Evolutionary conservation across 2,329 filamentous ascomycete genomes (phyloP), one percentile per base, ranked within the genome.

Genomic region (Xylariaceae sp.): DNA sequence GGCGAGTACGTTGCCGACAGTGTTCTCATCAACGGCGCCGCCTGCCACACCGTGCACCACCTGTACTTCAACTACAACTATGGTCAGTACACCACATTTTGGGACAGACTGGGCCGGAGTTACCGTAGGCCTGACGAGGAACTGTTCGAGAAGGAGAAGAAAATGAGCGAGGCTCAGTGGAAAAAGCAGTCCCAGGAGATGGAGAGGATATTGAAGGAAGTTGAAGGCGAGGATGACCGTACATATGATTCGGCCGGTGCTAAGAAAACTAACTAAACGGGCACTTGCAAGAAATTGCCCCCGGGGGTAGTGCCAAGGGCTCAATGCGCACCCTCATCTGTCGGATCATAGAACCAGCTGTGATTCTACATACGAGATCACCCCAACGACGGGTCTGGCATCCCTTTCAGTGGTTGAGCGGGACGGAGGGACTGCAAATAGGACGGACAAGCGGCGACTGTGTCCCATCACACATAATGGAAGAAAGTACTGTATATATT

Each of bases 21-120:
- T 68, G 89, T 91, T n/a, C 74, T 97, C 65, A 86, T 97, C 76
- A 98, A 98, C 72, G 93, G 93, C 49, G 92, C 93, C 12, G 93
- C 93, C 23, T 97, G 93, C 80, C 93, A 97, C 74, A 91, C 89
- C 20, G 85, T 93, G 82, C 93, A 98, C 75, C 93, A 97, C 72
- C 75, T 92, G 40, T 90, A 90, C 75, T 90, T 90, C 79, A 89
- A 90, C 77, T 91, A 90, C 81, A 97, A 96, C 78, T 97, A 96
- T 69, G 93, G 93, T 56, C 93, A 97, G 74, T 97, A 93, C 78
- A 95, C 91, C 16, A 96, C 92, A 0, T 79, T 95, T 19, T 96
- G 93, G 89, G 93, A 97, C 74, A 87, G 93, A 50, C 75, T 96
- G 19, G 90, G 91, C 52, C 89, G 89, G 56, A 96, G 89, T 70